Evolutionary conservation across 208 protist species (phyloP), one percentile per base, ranked within the genome.

Genomic region (Leishmania tropica): DNA sequence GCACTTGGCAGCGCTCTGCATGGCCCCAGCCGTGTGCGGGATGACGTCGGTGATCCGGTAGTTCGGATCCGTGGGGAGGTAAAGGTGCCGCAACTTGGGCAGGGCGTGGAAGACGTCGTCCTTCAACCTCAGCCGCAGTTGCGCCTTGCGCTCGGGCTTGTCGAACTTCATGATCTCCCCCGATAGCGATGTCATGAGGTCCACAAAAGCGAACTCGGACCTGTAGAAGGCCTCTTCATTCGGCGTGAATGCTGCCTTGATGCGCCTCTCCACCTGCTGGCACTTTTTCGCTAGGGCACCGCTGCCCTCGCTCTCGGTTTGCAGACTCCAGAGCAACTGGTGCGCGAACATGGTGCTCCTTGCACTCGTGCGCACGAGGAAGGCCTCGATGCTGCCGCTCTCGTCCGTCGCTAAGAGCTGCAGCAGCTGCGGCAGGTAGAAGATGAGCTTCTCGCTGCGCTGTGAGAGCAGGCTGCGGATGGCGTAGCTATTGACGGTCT

Each of bases 1-100:
- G 80, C 94, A 96, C 85, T 98, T 98, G 68, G 94, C 95, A 21
- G 95, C 95, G 60, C 88, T 94, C 86, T 98, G 95, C 93, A 98
- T 95, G 8, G 94, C 92, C 28, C 87, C 87, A n/a, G 92, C 92
- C 4, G 90, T 95, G 68, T 95, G 71, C 19, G 91, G 84, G 76
- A 96, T 91, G 48, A 98, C 90, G 42, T 83, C 88, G 17, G 88
- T 83, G 76, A 98, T 94, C 64, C 91, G 91, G 79, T 85, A 95
- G 40, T 88, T 78, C 28, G 90, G 84, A 77, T 98, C 90, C 19
- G 95, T 97, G 31, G 96, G 94, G 47, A 97, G 87, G 88, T 98
- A 98, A 24, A 98, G 71, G 78, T 95, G 91, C 42, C 90, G 76
- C 68, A 54, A 0, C 4, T 53, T 79, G n/a, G 88, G 81, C 51